phyloP scores from a whole-genome alignment of 179 eudicot genomes.

The Patellifolia procumbens region DNA sequence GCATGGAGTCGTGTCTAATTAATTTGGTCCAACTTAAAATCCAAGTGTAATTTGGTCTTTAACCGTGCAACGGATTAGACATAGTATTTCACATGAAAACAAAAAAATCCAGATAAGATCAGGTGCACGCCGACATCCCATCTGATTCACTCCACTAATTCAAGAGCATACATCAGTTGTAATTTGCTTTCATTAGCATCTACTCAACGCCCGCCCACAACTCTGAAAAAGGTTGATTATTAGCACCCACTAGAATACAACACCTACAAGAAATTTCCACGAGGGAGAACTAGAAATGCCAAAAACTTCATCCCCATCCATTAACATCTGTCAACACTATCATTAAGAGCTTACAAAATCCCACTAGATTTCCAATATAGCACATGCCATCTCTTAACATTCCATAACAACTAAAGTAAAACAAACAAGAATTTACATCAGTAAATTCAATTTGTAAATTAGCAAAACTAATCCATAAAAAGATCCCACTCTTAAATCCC shows the following conservation, averaged over 20 bases:
- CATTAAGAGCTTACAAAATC: neutral
- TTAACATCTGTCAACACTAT: neutral
- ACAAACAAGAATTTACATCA: no score
- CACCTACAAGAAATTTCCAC: neutral
- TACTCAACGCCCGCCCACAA: neutral
- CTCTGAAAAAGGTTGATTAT: neutral
- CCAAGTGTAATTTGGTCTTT: neutral
- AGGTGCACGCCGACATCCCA: neutral
- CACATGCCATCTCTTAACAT: neutral
- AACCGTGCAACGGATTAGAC: neutral
- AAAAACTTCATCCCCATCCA: neutral
- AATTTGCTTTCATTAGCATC: neutral
- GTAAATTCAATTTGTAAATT: no score
- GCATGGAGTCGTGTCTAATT: neutral
- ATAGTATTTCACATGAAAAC: neutral
- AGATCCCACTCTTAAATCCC: neutral
- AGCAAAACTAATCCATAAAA: neutral
- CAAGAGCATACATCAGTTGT: neutral
- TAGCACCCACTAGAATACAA: neutral
- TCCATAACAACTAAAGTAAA: neutral
- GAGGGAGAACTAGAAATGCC: neutral
- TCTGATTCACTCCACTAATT: neutral
- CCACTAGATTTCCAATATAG: neutral
- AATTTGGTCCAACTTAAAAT: neutral
- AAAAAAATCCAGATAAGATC: conserved; percentile 2